Base-by-base conservation (phyloP, 306 rosid species). In the Amphicarpaea edgeworthii region DNA sequence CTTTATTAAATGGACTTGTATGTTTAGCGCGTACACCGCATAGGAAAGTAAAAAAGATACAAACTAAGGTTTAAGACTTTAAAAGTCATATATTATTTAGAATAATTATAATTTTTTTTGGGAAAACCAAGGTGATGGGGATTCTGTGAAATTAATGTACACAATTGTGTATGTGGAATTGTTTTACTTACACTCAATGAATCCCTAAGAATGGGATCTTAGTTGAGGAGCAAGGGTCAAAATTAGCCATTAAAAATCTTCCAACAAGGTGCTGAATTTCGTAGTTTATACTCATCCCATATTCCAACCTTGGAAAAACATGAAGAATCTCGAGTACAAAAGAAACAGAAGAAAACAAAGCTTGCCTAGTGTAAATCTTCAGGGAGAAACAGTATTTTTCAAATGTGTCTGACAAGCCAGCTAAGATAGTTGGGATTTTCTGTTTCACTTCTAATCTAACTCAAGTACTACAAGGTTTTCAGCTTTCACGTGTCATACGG, bases 401-500 rank as follows among this genome's bases (percentile, higher is more conserved):
- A 68, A 40, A 37, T 61, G 68, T 20, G 12, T 64, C 89, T 85
- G 89, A 85, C 86, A 80, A 60, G 79, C 87, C 90, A 87, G 90
- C 85, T 75, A 77, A 64, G 77, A 42, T 38, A 73, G 34, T 40
- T 80, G n/a, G 50, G 68, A 68, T 65, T 67, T 77, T 76, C 79
- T 67, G 41, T 54, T 74, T 38, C 46, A 40, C 21, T 69, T 68
- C 57, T 75, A 69, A 81, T 81, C 66, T 54, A 58, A 49, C 58
- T 37, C 63, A 60, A 68, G 42, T 49, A 40, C 49, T 49, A 40
- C 49, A 59, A 74, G 64, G 40, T 26, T 58, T 26, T 26, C 64
- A 81, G 73, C 66, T 83, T 79, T 78, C 77, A 81, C 81, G 78
- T 84, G 83, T 34, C 77, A 24, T 15, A 26, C 81, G 20, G 78